Evolutionary conservation across 371 early-diverging fungal genomes (phyloP).

Genomic region (Haplosporangium sp.): DNA sequence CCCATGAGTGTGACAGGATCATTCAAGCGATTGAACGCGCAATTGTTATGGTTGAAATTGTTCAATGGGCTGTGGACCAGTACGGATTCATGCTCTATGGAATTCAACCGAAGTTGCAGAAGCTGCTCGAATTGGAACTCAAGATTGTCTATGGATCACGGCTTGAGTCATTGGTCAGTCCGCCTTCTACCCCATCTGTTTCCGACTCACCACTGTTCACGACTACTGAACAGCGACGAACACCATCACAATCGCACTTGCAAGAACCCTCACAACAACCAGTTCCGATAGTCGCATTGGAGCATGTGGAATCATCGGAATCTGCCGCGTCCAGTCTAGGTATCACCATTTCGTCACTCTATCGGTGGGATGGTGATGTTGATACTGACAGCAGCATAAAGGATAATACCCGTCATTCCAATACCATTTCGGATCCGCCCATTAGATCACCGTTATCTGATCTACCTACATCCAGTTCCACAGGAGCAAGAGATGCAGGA

Average conservation of each 20-base stretch:
- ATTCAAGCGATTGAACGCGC: conserved; percentile 29
- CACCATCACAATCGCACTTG: not conserved
- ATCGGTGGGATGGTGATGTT: conserved; percentile 23
- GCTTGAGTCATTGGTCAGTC: conserved; percentile 8
- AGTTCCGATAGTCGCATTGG: not conserved
- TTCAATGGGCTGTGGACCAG: conserved; percentile 57
- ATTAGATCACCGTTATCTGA: not conserved
- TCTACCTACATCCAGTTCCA: not conserved
- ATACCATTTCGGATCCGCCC: no score
- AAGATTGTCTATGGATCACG: conserved; percentile 39
- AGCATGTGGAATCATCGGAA: not conserved
- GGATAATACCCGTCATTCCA: no score
- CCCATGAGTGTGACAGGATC: conserved; percentile 19
- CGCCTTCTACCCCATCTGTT: conserved; percentile 4
- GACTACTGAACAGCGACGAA: not conserved
- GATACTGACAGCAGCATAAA: not conserved
- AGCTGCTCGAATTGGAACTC: conserved; percentile 50
- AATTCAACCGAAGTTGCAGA: conserved; percentile 41
- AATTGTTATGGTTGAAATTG: conserved; percentile 36
- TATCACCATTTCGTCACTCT: conserved; percentile 9
- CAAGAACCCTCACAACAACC: not conserved
- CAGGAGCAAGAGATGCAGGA: not conserved
- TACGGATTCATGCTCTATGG: conserved; percentile 56
- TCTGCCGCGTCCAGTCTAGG: conserved; percentile 10
- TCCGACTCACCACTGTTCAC: not conserved